A percentile compares a stretch with the other conserved stretches of the same genome.
Conservation (phyloP, 371 early-diverging fungal species). For the Conidiobolus incongruus region DNA sequence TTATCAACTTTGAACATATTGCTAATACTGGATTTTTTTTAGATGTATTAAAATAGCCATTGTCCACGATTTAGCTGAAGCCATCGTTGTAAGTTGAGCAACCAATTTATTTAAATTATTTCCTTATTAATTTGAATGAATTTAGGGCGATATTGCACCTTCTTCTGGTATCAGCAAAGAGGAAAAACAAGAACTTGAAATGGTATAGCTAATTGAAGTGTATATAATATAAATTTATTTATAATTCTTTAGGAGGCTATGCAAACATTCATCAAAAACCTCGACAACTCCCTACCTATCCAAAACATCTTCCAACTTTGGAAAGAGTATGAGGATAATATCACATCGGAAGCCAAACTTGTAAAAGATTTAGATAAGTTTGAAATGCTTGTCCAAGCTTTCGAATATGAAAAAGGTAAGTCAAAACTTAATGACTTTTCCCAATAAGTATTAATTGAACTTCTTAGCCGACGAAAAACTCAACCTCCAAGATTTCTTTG, state of each 20-base stretch:
- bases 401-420: slow-evolving; percentile 73
- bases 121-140: background rate
- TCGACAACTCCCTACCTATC: slow-evolving; percentile 31
- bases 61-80: slow-evolving; percentile 81
- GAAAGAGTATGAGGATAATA: slow-evolving; percentile 69
- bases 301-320: slow-evolving; percentile 52
- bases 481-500: slow-evolving; percentile 60
- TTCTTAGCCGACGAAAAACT: too few species aligned
- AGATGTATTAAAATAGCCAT: slow-evolving; percentile 73
- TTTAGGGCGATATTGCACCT: slow-evolving; percentile 78
- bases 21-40: background rate
- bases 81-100: slow-evolving; percentile 38
- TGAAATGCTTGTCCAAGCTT: slow-evolving; percentile 84
- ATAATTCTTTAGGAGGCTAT: slow-evolving; percentile 31
- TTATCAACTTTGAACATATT: background rate
- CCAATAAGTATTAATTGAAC: slow-evolving; percentile 25
- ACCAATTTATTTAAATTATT: too few species aligned
- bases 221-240: background rate
- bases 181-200: slow-evolving; percentile 50
- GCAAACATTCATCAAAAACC: slow-evolving; percentile 24
- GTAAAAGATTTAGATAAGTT: slow-evolving; percentile 87
- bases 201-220: slow-evolving; percentile 11
- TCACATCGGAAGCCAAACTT: slow-evolving; percentile 50
- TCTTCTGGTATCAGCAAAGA: slow-evolving; percentile 49
- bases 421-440: slow-evolving; percentile 10